Base-by-base conservation (phyloP, 129 eudicot genomes). In the Calendula officinalis region DNA sequence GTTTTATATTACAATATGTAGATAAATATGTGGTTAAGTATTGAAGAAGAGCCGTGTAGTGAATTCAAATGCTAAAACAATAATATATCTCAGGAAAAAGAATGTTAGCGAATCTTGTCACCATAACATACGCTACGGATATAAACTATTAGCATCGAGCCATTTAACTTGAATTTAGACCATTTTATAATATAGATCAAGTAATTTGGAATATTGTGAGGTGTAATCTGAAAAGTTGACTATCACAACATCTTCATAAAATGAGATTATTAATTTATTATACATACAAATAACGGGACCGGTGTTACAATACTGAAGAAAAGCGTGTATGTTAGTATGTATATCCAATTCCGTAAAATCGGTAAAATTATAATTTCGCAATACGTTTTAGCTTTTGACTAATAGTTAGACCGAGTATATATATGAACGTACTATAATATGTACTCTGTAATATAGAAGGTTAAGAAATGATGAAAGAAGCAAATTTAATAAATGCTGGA, bases 201-300 rank as follows among this genome's bases (percentile, higher is more conserved):
- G n/a, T 53, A 43, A 67, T 67, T 53, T 67, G 63, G 72, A 67
- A 67, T 67, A 52, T 53, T 53, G 34, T 67, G 52, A 67, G 49
- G 35, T 41, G 72, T 67, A 40, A 67, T 67, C 16, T n/a, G 16
- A 67, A 53, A n/a, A 55, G 54, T 67, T 67, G 72, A 67, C 63
- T n/a, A 30, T 40, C 61, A 5, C 41, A 40, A 54, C 13, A 22
- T 22, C 30, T 22, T n/a, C 41, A 27, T 7, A 52, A 52, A 51
- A n/a, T 4, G 16, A 27, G 56, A 33, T 14, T 45, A 45, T n/a
- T n/a, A n/a, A n/a, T n/a, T n/a, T n/a, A n/a, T 27, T 6, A 66
- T 9, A 53, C 39, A 39, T 39, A 67, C 43, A 67, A 53, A 53
- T 57, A 12, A 45, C 30, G 8, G 4, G 68, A 47, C 40, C 54